phyloP scores from a whole-genome alignment of 31 red algal genomes.

The Asparagopsis taxiformis region DNA sequence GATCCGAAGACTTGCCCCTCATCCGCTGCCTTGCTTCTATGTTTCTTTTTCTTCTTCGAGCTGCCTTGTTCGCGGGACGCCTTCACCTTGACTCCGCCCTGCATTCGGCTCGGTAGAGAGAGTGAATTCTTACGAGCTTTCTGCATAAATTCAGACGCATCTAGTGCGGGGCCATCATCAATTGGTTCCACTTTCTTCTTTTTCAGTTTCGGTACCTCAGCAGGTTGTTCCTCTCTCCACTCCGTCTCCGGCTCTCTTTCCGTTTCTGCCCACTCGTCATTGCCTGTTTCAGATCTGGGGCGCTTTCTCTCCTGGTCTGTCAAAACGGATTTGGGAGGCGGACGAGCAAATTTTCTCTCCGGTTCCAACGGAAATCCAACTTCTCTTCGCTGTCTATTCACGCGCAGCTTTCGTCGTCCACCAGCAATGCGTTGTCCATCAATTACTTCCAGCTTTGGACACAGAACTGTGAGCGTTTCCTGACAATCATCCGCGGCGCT shows the following conservation, averaged over 20 bases:
- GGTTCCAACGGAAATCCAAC: slow-evolving; percentile 48
- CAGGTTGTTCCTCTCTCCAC: not conserved
- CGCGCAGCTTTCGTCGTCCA: slow-evolving; percentile 56
- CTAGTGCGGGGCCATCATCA: not conserved
- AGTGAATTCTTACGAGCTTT: not conserved
- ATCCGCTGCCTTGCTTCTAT: not conserved
- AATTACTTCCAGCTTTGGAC: slow-evolving; percentile 40
- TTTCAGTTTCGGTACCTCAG: not conserved
- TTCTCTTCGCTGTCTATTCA: slow-evolving; percentile 46
- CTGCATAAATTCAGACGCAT: not conserved
- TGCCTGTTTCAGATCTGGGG: not conserved
- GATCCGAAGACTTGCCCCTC: not conserved
- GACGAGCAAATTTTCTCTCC: slow-evolving; percentile 50
- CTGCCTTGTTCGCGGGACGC: not conserved
- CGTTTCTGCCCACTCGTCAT: not conserved
- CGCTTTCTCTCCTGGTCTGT: not conserved
- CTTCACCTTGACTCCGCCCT: not conserved
- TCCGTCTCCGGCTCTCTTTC: not conserved
- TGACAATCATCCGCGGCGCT: not conserved
- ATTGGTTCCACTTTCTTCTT: not conserved
- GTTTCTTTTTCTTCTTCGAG: not conserved
- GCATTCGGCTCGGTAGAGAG: not conserved
- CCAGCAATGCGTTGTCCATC: slow-evolving; percentile 47
- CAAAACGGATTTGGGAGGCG: slow-evolving; percentile 21
- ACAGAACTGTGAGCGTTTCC: slow-evolving; percentile 9